Conservation (phyloP, 805 yeast species). For the Lipomyces starkeyi region DNA sequence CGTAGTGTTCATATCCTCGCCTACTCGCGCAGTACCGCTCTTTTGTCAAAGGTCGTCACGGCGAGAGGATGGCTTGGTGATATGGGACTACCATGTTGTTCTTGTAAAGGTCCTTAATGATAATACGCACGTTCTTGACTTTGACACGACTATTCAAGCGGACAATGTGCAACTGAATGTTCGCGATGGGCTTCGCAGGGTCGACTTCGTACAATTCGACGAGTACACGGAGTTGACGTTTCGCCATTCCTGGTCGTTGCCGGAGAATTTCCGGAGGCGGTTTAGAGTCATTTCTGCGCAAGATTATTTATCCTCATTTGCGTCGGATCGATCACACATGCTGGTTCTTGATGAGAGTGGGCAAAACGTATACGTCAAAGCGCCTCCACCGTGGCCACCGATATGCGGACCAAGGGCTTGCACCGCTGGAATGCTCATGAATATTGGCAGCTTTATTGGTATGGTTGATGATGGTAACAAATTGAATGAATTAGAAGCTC, state of each 20-base stretch:
- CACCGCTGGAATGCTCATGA: constrained; percentile 12
- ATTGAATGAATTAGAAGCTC: neutral
- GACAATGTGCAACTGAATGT: neutral
- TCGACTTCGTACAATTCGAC: constrained; percentile 3
- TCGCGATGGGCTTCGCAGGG: constrained; percentile 3
- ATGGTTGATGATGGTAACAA: neutral
- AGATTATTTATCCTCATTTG: constrained; percentile 15
- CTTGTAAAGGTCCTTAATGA: neutral
- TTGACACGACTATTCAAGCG: constrained; percentile 13
- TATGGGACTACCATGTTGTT: constrained; percentile 35
- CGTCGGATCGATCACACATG: constrained; percentile 35
- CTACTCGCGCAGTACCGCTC: constrained; percentile 4
- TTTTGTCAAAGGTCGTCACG: constrained; percentile 14
- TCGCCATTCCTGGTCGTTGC: constrained; percentile 1
- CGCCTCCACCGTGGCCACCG: constrained; percentile 16
- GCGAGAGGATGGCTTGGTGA: constrained; percentile 8
- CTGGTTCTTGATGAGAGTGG: neutral
- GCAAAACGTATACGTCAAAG: constrained; percentile 4
- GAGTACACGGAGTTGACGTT: constrained; percentile 14
- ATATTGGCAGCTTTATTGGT: constrained; percentile 2
- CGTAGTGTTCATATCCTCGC: constrained; percentile 25
- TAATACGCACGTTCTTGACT: constrained; percentile 15
- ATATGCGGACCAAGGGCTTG: constrained; percentile 13
- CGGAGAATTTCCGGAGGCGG: neutral
- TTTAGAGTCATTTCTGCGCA: constrained; percentile 17